Evolutionary conservation across 176 grass and related monocot species (phyloP).

Genomic region (Cenchrus purpureus): DNA sequence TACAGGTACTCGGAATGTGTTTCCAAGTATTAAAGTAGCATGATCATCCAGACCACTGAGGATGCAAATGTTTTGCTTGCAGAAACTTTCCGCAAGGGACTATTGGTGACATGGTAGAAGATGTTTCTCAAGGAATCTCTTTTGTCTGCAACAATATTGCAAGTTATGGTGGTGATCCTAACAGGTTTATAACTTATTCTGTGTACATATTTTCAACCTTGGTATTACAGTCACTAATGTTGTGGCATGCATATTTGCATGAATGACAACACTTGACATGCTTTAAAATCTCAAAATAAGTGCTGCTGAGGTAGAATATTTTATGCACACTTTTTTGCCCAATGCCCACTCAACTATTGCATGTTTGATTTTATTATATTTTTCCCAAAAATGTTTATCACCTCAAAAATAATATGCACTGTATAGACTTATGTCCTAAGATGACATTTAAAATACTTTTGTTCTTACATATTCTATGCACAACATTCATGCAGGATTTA

Average conservation of each 20-base stretch:
- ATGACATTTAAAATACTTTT: slow-evolving; percentile 8
- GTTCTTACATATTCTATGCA: slow-evolving; percentile 38
- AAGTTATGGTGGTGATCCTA: slow-evolving; percentile 87
- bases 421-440: not conserved
- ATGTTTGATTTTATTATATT: not conserved
- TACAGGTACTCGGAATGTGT: slow-evolving; percentile 64
- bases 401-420: slow-evolving; percentile 8
- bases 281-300: not conserved
- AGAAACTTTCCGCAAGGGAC: slow-evolving; percentile 99
- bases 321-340: not conserved
- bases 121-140: slow-evolving; percentile 79
- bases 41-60: slow-evolving; percentile 20
- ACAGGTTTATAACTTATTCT: slow-evolving; percentile 60
- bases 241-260: not conserved
- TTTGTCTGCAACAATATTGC: slow-evolving; percentile 88
- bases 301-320: not conserved
- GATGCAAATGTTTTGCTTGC: slow-evolving; percentile 39
- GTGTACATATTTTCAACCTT: not conserved
- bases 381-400: not conserved
- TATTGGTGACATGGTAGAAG: slow-evolving; percentile 87
- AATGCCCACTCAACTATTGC: not conserved
- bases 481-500: slow-evolving; percentile 69
- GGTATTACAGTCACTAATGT: not conserved
- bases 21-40: slow-evolving; percentile 22
- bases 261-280: not conserved